phyloP scores from a whole-genome alignment of 495 filamentous ascomycete species.

The Podospora conica region DNA sequence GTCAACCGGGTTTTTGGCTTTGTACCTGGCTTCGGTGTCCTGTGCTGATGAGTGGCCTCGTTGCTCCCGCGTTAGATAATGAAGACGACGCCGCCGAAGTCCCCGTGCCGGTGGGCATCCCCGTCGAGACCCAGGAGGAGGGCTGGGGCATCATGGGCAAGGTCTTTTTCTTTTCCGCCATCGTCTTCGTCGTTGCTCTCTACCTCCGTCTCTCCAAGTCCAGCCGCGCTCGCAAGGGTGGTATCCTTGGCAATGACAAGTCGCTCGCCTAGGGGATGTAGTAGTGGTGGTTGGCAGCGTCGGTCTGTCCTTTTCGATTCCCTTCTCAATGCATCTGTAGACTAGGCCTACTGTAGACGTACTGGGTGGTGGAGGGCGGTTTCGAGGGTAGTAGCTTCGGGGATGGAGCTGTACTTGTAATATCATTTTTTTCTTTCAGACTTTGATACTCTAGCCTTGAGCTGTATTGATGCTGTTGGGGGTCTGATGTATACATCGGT shows the following conservation, averaged over 20 bases:
- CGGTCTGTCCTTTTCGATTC: neutral
- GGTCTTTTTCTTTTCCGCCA: conserved; percentile 34
- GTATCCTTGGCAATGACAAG: conserved; percentile 11
- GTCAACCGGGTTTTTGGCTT: neutral
- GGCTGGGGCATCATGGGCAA: conserved; percentile 32
- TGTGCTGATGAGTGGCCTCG: conserved; percentile 4
- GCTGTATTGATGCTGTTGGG: neutral
- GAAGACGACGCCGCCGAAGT: conserved; percentile 15
- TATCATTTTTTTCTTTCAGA: neutral
- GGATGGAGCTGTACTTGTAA: neutral
- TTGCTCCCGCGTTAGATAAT: neutral
- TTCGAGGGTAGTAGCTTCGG: neutral
- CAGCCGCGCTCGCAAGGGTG: conserved; percentile 1
- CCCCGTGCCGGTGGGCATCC: conserved; percentile 7
- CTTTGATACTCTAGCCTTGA: neutral
- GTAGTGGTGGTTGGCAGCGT: neutral
- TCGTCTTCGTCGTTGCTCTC: conserved; percentile 29
- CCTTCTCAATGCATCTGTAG: too few relatives aligned
- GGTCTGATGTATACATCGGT: neutral
- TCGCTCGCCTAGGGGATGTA: neutral
- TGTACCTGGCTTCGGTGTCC: neutral
- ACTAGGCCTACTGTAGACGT: neutral
- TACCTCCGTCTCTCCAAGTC: conserved; percentile 27
- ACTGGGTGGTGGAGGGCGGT: neutral
- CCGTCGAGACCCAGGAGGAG: conserved; percentile 13